Base-by-base conservation (phyloP, 2,329 filamentous ascomycete species). In the Calonectria henricotiae region DNA sequence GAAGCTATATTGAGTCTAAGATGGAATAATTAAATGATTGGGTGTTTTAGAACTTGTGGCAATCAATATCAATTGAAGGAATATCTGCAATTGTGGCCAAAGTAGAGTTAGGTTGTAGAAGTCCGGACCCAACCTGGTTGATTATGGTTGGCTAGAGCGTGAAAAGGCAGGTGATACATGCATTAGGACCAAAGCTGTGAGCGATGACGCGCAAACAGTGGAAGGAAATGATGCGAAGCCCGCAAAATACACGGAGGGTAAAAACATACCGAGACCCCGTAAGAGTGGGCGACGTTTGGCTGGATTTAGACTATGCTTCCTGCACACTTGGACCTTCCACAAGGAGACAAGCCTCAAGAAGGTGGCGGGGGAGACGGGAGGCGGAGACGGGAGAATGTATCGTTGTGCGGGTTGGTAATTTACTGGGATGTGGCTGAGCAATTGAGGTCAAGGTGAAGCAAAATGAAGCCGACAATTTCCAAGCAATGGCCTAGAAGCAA, bases 301-400 rank as follows among this genome's bases (percentile, higher is more conserved):
- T 23, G 4, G 51, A 58, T 58, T 58, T 4, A 32, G 51, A 58
- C 20, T 25, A n/a, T 15, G 32, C 47, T 51, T 51, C 47, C 47
- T 32, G 47, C 47, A 32, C 5, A 58, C 23, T 58, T 39, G 35
- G 51, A 58, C 51, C 51, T 58, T 58, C 51, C 51, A 25, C 51
- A 58, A 58, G 32, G 6, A 58, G 51, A 23, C 51, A 58, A 58
- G 51, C 35, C 13, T 20, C n/a, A 37, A 39, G 51, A 39, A 55
- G 51, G 20, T 6, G 35, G 43, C n/a, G 43, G 20, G 43, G 43
- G 32, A 30, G 51, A 30, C 20, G 27, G 27, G 27, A 30, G 27
- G 27, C 4, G 4, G 27, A 30, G 27, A 30, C 4, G 27, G 7
- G 27, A 30, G 27, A 30, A 30, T 12, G 1, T 58, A 17, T 58